Evolutionary conservation across 257 asterid species (phyloP), one percentile per base, ranked within the genome.

Genomic region (Thymus quinquecostatus): DNA sequence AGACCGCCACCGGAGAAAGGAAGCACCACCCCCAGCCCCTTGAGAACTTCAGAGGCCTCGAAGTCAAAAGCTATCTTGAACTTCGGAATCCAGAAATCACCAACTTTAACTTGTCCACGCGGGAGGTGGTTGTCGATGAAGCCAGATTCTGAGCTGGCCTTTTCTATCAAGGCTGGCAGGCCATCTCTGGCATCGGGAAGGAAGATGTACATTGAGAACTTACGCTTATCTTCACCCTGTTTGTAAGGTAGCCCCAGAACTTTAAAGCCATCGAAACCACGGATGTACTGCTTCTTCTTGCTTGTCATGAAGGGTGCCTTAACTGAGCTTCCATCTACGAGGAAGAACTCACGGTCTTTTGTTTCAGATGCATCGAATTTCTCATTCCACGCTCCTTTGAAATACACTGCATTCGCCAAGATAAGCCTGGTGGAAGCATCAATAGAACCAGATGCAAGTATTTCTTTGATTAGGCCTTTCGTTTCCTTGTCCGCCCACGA

Each of bases 301-400:
- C 84, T 80, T 63, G 84, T 82, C 83, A 85, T 80, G 81, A 85
- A 85, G 70, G 89, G 86, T 6, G 69, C 89, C 69, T 82, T 50
- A 38, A 79, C 66, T 6, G 78, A 71, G 80, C 59, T 81, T 63
- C 86, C 86, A 1, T 73, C 33, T 3, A 70, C 8, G 68, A 85
- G 87, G 73, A 80, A 82, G 63, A 82, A 85, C 4, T 85, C 80
- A 1, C 77, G 59, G 34, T 70, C 80, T 63, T 78, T 73, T 13
- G 90, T 85, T 8, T 53, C 38, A 7, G 86, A 70, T 55, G 86
- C 79, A 59, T 82, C 81, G 13, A 85, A 85, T 66, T 85, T 85
- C 36, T 85, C 82, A 1, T 61, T 68, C 87, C 90, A 85, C 21
- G 83, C 72, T 60, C 90, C 90, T 85, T 85, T 85, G 63, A 80